Percentiles rank a stretch among this genome's conserved stretches.
phyloP scores from a whole-genome alignment of 768 basidiomycete species.

The Leccinum obscurum region DNA sequence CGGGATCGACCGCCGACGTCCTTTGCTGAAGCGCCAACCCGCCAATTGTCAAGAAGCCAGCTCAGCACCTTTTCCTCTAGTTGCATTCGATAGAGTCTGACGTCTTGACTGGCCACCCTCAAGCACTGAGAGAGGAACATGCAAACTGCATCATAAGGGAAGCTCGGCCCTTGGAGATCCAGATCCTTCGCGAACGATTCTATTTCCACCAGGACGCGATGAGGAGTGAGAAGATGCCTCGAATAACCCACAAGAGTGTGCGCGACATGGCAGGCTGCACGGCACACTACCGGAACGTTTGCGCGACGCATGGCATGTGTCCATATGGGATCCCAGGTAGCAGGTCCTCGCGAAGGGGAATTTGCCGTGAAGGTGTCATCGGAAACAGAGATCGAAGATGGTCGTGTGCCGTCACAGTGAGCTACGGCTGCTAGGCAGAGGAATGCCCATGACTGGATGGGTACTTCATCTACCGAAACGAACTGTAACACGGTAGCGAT shows the following conservation, averaged over 20 bases:
- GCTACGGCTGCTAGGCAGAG: constrained; percentile 77
- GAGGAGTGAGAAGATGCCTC: constrained; percentile 48
- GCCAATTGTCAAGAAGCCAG: constrained; percentile 82
- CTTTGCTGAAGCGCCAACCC: constrained; percentile 41
- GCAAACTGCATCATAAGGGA: constrained; percentile 90
- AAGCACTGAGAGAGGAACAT: constrained; percentile 72
- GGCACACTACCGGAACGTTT: constrained; percentile 65
- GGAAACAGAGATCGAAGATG: constrained; percentile 3
- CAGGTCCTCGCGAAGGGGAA: constrained; percentile 14
- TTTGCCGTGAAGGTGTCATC: background rate
- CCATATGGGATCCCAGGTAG: constrained; percentile 85
- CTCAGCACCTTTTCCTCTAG: constrained; percentile 83
- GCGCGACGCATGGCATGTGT: constrained; percentile 75
- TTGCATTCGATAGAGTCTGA: constrained; percentile 78
- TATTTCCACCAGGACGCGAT: constrained; percentile 67
- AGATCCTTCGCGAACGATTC: constrained; percentile 80
- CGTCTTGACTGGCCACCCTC: constrained; percentile 74
- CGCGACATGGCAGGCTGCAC: constrained; percentile 77
- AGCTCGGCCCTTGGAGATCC: constrained; percentile 86
- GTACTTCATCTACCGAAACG: constrained; percentile 61
- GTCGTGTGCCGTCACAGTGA: constrained; percentile 39
- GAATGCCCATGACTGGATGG: constrained; percentile 83
- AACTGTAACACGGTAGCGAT: constrained; percentile 56
- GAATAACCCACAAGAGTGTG: constrained; percentile 50
- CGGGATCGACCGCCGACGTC: constrained; percentile 37